phyloP scores from a whole-genome alignment of 768 basidiomycete species.

The Chalciporus pseudorubinellus region DNA sequence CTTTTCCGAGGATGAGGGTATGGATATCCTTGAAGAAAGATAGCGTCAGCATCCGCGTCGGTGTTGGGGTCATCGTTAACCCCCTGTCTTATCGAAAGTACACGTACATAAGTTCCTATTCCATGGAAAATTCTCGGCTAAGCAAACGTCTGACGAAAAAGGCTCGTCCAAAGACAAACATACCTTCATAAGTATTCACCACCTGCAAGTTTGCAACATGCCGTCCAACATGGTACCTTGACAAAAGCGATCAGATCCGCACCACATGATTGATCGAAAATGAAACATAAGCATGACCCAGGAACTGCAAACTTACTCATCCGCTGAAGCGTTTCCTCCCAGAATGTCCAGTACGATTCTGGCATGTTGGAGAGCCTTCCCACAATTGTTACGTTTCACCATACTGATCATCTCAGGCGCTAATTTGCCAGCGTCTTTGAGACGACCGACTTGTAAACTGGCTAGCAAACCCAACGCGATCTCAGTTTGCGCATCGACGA shows the following conservation, averaged over 20 bases:
- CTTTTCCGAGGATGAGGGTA: conserved; percentile 90
- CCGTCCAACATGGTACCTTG: conserved; percentile 87
- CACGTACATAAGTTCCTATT: conserved; percentile 58
- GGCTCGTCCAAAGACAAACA: conserved; percentile 7
- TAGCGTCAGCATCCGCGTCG: not conserved
- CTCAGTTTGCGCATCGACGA: conserved; percentile 91
- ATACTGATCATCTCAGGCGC: conserved; percentile 94
- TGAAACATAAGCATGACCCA: not conserved
- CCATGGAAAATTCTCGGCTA: not conserved
- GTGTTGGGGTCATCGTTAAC: not conserved
- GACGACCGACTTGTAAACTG: conserved; percentile 75
- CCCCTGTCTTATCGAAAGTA: not conserved
- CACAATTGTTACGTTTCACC: conserved; percentile 94
- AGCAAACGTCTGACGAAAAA: not conserved
- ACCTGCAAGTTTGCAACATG: conserved; percentile 95
- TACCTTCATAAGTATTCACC: conserved; percentile 94
- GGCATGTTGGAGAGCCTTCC: conserved; percentile 84
- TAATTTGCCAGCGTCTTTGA: conserved; percentile 73
- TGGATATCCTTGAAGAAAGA: conserved; percentile 68
- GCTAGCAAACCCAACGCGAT: conserved; percentile 74
- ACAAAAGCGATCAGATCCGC: not conserved
- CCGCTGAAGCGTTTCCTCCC: conserved; percentile 90
- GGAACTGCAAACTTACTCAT: conserved; percentile 65
- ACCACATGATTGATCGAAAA: not conserved
- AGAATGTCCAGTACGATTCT: conserved; percentile 83